These are phyloP conservation scores for Macrophomina phaseolina DNA, from an alignment of 2,329 filamentous ascomycete species.

Conservation along the genomic window DNA sequence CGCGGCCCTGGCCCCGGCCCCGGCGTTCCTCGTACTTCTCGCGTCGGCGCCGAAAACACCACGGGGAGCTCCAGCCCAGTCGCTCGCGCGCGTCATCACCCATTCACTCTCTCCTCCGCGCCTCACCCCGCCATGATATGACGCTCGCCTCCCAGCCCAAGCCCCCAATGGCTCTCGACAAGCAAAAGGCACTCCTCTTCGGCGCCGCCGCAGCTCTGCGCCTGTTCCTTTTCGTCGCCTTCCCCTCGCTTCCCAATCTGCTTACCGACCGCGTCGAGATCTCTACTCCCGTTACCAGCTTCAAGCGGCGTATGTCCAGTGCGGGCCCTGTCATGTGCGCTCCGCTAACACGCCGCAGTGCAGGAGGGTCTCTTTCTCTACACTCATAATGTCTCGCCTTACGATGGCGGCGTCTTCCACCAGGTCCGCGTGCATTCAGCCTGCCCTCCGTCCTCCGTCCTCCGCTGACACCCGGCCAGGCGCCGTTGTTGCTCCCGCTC, in stretches of 20 bases:
- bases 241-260: slow-evolving; percentile 82
- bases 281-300: slow-evolving; percentile 95
- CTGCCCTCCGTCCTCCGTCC: background rate
- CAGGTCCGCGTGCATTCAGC: slow-evolving; percentile 53
- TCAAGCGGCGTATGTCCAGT: slow-evolving; percentile 82
- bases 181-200: slow-evolving; percentile 72
- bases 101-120: background rate
- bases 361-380: slow-evolving; percentile 97
- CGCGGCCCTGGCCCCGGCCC: background rate
- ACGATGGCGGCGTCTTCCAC: slow-evolving; percentile 87
- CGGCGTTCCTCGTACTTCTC: too few relatives aligned
- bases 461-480: slow-evolving; percentile 56
- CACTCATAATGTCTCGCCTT: slow-evolving; percentile 93
- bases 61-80: slow-evolving; percentile 4
- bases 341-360: slow-evolving; percentile 58
- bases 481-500: slow-evolving; percentile 86
- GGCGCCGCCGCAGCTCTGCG: slow-evolving; percentile 77
- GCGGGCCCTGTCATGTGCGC: background rate
- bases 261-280: slow-evolving; percentile 93
- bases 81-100: background rate
- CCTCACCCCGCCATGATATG: slow-evolving; percentile 14
- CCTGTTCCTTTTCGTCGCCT: slow-evolving; percentile 77
- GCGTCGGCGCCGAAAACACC: slow-evolving; percentile 15
- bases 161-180: slow-evolving; percentile 57
- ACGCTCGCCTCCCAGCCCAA: slow-evolving; percentile 3